Base-by-base conservation (phyloP, 1,284 basidiomycete species). In the Xerocomus subilludens region DNA sequence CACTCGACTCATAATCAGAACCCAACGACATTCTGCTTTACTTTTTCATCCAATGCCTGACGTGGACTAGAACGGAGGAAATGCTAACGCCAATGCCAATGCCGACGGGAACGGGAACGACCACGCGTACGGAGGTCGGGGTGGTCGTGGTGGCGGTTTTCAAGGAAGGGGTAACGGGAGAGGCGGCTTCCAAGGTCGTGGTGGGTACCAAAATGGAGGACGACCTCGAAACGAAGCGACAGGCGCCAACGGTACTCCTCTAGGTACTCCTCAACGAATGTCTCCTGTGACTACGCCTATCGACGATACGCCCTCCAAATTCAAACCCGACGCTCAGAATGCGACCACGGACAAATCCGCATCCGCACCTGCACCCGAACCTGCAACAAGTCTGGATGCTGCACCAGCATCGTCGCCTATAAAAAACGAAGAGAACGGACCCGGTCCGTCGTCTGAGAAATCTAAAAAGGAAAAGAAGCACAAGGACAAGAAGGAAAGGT, bases 211-310 rank as follows among this genome's bases (percentile, higher is more conserved):
- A 20, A 32, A 63, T 5, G 49, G 67, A 55, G 63, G 76, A 63
- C 80, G 25, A 63, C 53, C 75, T 3, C 81, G 84, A 69, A 76
- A 82, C 51, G 78, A 84, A 78, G 89, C 81, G 33, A 92, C 91
- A 62, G 93, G 93, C 74, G 89, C 91, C 79, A 94, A 94, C 79
- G 87, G 83, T 79, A 92, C 88, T 66, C 92, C 92, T 55, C 84
- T 94, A 73, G 93, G 92, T 75, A 88, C 89, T n/a, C 90, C 90
- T 23, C 81, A 80, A 67, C 89, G 89, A 74, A 89, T 88, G 85
- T 90, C 90, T 66, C 85, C 84, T 14, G 76, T 82, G 55, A 78
- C 80, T 25, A 66, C 76, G 20, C 78, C 82, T 2, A 63, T 77
- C 30, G 75, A 79, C 23, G 69, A 70, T 18, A n/a, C n/a, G n/a